Base-by-base conservation (phyloP, 2,329 filamentous ascomycete species). In the Clonostachys sp. region DNA sequence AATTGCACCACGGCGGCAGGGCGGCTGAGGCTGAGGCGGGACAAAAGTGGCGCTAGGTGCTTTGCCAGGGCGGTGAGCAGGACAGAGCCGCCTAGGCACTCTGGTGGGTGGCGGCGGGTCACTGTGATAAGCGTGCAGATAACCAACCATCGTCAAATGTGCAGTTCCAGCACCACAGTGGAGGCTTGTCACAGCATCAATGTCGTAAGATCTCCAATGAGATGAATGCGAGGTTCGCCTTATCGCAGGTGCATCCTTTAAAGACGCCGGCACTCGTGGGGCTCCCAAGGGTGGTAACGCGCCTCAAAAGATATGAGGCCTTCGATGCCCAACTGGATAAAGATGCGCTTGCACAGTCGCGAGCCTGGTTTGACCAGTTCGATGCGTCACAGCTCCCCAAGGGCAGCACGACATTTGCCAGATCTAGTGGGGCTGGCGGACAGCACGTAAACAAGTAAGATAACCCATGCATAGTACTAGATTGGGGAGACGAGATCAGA, bases 391-490 rank as follows among this genome's bases (percentile, higher is more conserved):
- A 57, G 18, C 57, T 83, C 3, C 80, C 80, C 13, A 69, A 63
- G 46, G 80, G 78, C 9, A 72, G 61, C 41, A 82, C 76, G 6
- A 73, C 65, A 12, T 83, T 72, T 58, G 72, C 80, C 3, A 70
- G 80, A n/a, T 82, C 80, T 4, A 81, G 78, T 53, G 80, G 80
- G 0, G 79, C 80, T 3, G 80, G 80, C 12, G 80, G 80, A 3
- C 80, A 83, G 54, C 78, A 83, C 56, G 79, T 83, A 34, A 83
- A 83, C 57, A 83, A 83, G 80, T 83, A 56, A 50, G 73, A 30
- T 4, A n/a, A n/a, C 34, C n/a, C 34, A 38, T 18, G 16, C 17
- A n/a, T 13, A 34, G 17, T 17, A 6, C 12, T 45, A 72, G 0
- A 72, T 73, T 1, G 73, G 73, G 18, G 73, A 72, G 77, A 51